Conservation (phyloP, 164 flowering plant species). For the Nymphaea colorata region DNA sequence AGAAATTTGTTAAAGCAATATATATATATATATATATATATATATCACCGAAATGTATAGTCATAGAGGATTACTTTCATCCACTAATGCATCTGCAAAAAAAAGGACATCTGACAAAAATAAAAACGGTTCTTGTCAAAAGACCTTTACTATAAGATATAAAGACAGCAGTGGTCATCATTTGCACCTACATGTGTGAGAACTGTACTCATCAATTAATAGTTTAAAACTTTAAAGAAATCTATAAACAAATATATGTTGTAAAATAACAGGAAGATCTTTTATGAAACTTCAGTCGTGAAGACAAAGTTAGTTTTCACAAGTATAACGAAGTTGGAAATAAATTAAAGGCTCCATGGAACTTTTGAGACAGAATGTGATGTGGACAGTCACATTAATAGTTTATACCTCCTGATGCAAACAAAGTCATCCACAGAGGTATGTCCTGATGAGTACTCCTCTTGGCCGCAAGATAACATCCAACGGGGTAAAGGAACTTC, state of each 20-base stretch:
- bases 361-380: not conserved
- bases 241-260: no score
- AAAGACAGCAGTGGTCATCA: no score
- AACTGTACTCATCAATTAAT: no score
- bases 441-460: conserved; percentile 3
- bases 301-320: not conserved
- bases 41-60: not conserved
- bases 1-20: no score
- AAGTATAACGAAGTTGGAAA: not conserved
- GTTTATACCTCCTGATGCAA: conserved; percentile 14
- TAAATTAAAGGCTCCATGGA: not conserved
- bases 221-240: no score
- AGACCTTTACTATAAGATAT: no score
- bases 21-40: no score
- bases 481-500: not conserved
- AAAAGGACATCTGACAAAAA: not conserved
- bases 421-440: conserved; percentile 11
- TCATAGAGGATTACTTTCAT: not conserved
- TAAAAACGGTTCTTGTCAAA: not conserved
- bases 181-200: no score
- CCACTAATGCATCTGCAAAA: not conserved
- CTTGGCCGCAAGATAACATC: conserved; percentile 1
- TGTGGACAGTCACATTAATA: not conserved
- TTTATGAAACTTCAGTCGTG: not conserved
- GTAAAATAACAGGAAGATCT: no score